Percentiles rank a stretch among this genome's conserved stretches.
Evolutionary conservation across 2,329 filamentous ascomycete species (phyloP).

Genomic region (Pseudofabraea citricarpa): DNA sequence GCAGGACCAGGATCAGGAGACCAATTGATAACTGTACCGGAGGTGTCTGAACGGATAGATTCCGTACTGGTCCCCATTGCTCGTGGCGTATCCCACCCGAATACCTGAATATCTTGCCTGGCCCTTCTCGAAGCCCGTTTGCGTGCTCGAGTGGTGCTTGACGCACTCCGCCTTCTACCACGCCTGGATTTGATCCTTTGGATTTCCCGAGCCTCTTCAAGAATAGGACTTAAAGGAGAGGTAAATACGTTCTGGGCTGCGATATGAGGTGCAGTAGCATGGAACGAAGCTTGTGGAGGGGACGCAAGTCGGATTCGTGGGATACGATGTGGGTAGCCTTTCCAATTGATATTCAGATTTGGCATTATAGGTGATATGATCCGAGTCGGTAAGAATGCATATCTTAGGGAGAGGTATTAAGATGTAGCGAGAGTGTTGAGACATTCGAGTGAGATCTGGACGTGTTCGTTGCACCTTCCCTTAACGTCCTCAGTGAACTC

Average conservation of each 20-base stretch:
- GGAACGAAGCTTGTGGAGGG: constrained; percentile 6
- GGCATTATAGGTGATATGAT: constrained; percentile 17
- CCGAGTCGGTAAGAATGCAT: constrained; percentile 18
- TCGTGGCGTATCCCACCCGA: not conserved
- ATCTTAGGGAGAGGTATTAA: too few relatives aligned
- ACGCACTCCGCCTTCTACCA: constrained; percentile 7
- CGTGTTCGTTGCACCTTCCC: too few relatives aligned
- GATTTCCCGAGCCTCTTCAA: constrained; percentile 14
- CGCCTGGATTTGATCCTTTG: constrained; percentile 9
- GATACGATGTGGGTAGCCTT: constrained; percentile 22
- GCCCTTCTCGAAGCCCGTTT: constrained; percentile 13
- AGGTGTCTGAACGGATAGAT: not conserved
- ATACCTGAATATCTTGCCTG: not conserved
- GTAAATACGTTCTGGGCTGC: constrained; percentile 11
- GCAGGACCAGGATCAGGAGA: too few relatives aligned
- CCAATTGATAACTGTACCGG: not conserved
- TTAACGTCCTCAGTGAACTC: not conserved
- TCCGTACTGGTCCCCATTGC: not conserved
- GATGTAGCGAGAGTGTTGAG: too few relatives aligned
- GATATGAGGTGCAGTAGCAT: constrained; percentile 7
- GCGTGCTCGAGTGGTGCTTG: constrained; percentile 7
- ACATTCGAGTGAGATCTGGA: too few relatives aligned
- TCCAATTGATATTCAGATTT: constrained; percentile 23
- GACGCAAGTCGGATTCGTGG: constrained; percentile 21
- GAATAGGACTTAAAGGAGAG: constrained; percentile 6